Conservation (phyloP, 2,329 filamentous ascomycete species). For the Cucurbitaria berberidis region DNA sequence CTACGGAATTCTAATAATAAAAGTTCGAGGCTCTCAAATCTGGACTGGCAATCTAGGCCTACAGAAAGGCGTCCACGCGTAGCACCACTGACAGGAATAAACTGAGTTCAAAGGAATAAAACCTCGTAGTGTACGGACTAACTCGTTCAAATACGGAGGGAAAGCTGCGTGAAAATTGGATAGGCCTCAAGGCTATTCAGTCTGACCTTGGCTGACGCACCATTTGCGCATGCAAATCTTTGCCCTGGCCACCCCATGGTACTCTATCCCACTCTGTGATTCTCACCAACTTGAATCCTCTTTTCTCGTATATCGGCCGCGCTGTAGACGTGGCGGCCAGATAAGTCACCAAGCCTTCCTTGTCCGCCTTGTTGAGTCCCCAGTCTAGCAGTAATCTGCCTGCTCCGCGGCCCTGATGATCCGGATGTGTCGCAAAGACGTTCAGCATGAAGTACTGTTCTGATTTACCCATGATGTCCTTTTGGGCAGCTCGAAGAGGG, state of each 20-base stretch:
- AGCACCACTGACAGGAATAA: too few species aligned
- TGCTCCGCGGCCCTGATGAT: slow-evolving; percentile 50
- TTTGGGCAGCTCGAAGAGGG: slow-evolving; percentile 29
- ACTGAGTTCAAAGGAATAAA: too few species aligned
- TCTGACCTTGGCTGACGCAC: slow-evolving; percentile 1
- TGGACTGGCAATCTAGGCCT: too few species aligned
- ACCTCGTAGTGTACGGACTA: too few species aligned
- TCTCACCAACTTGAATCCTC: slow-evolving; percentile 32
- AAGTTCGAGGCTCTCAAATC: too few species aligned
- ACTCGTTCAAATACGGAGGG: neutral
- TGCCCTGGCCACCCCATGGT: slow-evolving; percentile 25
- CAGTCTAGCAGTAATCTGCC: slow-evolving; percentile 47
- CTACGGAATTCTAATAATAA: too few species aligned
- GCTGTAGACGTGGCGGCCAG: slow-evolving; percentile 50
- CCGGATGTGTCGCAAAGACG: slow-evolving; percentile 45
- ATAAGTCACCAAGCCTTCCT: slow-evolving; percentile 46
- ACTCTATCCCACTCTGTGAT: slow-evolving; percentile 17
- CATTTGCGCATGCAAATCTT: slow-evolving; percentile 35
- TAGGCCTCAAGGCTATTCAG: neutral
- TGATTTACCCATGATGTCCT: slow-evolving; percentile 33
- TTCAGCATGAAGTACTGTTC: slow-evolving; percentile 39
- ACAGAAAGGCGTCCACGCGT: too few species aligned
- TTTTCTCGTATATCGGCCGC: slow-evolving; percentile 48
- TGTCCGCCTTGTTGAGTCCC: slow-evolving; percentile 51
- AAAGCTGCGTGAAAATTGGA: neutral